Conservation (phyloP, 2,329 filamentous ascomycete genomes). For the Penicillium sclerotiorum region DNA sequence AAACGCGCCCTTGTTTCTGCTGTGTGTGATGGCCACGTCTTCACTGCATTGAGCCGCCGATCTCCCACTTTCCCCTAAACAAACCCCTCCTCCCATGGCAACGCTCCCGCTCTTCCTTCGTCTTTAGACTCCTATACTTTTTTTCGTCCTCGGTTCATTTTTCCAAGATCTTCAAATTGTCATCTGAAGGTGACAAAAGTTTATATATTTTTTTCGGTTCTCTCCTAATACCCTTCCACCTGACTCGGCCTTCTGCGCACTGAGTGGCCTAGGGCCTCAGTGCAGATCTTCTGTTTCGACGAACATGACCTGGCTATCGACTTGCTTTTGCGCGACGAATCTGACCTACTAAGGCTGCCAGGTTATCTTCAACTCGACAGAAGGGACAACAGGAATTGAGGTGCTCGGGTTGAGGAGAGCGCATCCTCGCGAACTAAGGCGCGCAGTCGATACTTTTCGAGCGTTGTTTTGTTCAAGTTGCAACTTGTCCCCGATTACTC, state of each 20-base stretch:
- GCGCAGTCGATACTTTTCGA: too few relatives aligned
- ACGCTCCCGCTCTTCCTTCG: conserved; percentile 7
- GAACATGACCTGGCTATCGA: conserved; percentile 35
- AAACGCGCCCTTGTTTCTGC: conserved; percentile 4
- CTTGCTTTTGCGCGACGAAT: conserved; percentile 14
- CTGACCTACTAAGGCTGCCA: conserved; percentile 19
- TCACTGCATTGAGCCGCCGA: conserved; percentile 28
- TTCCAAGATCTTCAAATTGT: background rate
- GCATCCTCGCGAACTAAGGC: too few relatives aligned
- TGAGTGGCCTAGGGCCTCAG: conserved; percentile 36
- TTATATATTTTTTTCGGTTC: background rate
- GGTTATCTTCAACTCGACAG: conserved; percentile 9
- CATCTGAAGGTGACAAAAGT: background rate
- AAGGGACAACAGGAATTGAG: background rate
- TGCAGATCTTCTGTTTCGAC: conserved; percentile 29
- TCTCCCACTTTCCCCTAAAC: conserved; percentile 29
- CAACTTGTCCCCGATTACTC: background rate
- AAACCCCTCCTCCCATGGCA: conserved; percentile 19
- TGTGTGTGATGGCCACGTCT: conserved; percentile 28
- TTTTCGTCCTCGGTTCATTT: conserved; percentile 8
- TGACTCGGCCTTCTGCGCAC: conserved; percentile 24
- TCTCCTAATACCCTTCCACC: background rate
- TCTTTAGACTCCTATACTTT: conserved; percentile 11
- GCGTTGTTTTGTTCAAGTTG: too few relatives aligned
- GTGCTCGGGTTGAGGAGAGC: background rate